A percentile compares a stretch with the other conserved stretches of the same genome.
Conservation (phyloP, 805 yeast species). For the Metschnikowia borealis region DNA sequence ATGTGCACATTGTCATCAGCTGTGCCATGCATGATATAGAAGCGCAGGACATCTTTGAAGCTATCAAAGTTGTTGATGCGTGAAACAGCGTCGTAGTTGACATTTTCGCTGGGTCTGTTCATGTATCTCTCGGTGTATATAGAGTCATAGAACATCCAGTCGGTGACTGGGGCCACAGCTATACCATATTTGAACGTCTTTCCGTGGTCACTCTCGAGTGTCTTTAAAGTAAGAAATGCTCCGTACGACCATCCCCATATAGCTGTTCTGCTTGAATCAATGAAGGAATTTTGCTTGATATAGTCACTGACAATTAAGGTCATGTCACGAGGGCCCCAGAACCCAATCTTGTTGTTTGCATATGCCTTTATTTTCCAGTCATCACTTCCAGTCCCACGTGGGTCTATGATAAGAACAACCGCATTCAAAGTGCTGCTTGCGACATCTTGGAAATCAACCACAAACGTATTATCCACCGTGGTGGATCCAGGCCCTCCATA, state of each 20-base stretch:
- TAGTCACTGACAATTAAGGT: conserved; percentile 48
- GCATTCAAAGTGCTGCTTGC: conserved; percentile 55
- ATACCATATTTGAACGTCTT: conserved; percentile 67
- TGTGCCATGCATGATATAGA: conserved; percentile 74
- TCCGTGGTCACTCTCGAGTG: conserved; percentile 63
- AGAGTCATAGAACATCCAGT: conserved; percentile 73
- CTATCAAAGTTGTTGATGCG: conserved; percentile 35
- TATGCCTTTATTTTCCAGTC: conserved; percentile 63
- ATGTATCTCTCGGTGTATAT: conserved; percentile 77
- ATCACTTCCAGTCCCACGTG: conserved; percentile 78
- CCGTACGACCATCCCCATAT: conserved; percentile 92
- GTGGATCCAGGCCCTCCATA: conserved; percentile 85
- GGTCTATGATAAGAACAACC: conserved; percentile 65
- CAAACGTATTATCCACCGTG: conserved; percentile 45
- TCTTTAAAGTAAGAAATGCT: conserved; percentile 71
- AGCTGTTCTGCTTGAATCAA: conserved; percentile 55
- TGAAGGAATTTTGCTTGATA: conserved; percentile 41
- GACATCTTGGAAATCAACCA: conserved; percentile 55
- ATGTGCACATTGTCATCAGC: conserved; percentile 84
- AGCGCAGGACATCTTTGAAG: conserved; percentile 50
- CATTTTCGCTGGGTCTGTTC: conserved; percentile 51
- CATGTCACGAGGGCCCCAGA: conserved; percentile 75
- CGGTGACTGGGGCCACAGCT: conserved; percentile 83
- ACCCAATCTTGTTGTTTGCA: conserved; percentile 58
- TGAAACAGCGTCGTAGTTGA: conserved; percentile 42